Evolutionary conservation across 2,329 filamentous ascomycete species (phyloP).

Genomic region (Microcyclosporella mali): DNA sequence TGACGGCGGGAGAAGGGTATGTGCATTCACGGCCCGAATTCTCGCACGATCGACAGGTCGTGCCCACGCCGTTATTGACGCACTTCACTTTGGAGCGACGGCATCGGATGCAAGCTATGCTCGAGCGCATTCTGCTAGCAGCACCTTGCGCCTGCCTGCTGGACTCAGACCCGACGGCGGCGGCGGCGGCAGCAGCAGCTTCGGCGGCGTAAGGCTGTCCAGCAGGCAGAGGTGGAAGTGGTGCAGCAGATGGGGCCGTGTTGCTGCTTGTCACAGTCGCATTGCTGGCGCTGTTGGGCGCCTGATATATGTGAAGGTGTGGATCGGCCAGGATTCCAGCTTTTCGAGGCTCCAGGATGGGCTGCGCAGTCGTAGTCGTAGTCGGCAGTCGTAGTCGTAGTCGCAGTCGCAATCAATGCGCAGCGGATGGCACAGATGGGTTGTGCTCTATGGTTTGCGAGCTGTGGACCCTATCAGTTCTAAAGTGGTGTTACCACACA

Average conservation of each 20-base stretch:
- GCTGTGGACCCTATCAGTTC: too few relatives aligned
- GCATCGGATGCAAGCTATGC: slow-evolving; percentile 71
- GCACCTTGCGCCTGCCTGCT: slow-evolving; percentile 25
- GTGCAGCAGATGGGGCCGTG: slow-evolving; percentile 9
- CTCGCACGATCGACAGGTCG: slow-evolving; percentile 68
- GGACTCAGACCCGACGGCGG: slow-evolving; percentile 24
- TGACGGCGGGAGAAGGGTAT: slow-evolving; percentile 54
- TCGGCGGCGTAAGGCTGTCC: slow-evolving; percentile 10
- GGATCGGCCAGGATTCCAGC: slow-evolving; percentile 17
- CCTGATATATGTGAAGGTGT: slow-evolving; percentile 15
- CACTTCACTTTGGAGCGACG: slow-evolving; percentile 82
- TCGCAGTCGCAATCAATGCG: too few relatives aligned
- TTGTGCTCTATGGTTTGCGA: too few relatives aligned
- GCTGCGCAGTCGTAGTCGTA: slow-evolving; percentile 2
- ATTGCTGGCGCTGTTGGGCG: slow-evolving; percentile 10
- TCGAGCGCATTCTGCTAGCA: slow-evolving; percentile 58
- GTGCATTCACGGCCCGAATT: slow-evolving; percentile 65
- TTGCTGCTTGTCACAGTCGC: slow-evolving; percentile 6
- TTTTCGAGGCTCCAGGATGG: slow-evolving; percentile 17
- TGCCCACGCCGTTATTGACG: slow-evolving; percentile 67
- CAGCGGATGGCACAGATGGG: too few relatives aligned
- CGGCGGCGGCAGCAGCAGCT: too few relatives aligned
- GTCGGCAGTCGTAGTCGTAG: neutral
- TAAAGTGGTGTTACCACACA: too few relatives aligned
- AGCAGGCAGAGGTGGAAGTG: slow-evolving; percentile 7